Conservation (phyloP, 352 stramenopile species). For the Phytophthora sansomeana region DNA sequence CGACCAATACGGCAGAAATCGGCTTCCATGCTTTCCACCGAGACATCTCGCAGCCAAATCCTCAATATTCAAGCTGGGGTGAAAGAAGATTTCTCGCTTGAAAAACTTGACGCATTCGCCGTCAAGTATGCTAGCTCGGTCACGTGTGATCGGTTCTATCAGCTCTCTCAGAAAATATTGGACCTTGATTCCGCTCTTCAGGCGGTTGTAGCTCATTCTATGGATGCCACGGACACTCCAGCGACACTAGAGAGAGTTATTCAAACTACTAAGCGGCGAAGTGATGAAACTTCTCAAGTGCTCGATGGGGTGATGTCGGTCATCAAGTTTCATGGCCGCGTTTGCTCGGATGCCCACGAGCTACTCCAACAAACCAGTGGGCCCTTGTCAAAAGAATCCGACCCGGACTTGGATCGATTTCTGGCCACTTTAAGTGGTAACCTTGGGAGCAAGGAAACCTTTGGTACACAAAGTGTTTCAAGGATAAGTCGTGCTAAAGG, state of each 20-base stretch:
- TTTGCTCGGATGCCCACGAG: constrained; percentile 48
- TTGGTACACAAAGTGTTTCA: neutral
- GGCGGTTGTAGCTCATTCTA: constrained; percentile 7
- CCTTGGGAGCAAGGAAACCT: constrained; percentile 8
- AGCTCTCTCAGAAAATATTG: constrained; percentile 38
- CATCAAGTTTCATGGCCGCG: constrained; percentile 49
- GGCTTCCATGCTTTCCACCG: constrained; percentile 6
- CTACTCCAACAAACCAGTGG: constrained; percentile 17
- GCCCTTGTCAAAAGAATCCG: neutral
- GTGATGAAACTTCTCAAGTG: constrained; percentile 40
- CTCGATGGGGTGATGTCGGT: constrained; percentile 45
- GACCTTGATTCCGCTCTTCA: constrained; percentile 24
- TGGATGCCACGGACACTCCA: neutral
- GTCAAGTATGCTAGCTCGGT: constrained; percentile 36
- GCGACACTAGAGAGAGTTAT: constrained; percentile 21
- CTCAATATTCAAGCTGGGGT: neutral
- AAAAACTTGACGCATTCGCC: constrained; percentile 37
- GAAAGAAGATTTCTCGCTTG: constrained; percentile 32
- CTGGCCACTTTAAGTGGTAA: constrained; percentile 16
- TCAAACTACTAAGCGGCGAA: constrained; percentile 39
- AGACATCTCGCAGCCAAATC: constrained; percentile 10
- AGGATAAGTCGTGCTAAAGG: constrained; percentile 36
- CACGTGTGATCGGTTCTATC: constrained; percentile 52
- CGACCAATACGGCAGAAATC: neutral
- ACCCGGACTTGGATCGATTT: constrained; percentile 21